Conservation (phyloP, 345 rosid genomes). For the Eucalyptus pauciflora region DNA sequence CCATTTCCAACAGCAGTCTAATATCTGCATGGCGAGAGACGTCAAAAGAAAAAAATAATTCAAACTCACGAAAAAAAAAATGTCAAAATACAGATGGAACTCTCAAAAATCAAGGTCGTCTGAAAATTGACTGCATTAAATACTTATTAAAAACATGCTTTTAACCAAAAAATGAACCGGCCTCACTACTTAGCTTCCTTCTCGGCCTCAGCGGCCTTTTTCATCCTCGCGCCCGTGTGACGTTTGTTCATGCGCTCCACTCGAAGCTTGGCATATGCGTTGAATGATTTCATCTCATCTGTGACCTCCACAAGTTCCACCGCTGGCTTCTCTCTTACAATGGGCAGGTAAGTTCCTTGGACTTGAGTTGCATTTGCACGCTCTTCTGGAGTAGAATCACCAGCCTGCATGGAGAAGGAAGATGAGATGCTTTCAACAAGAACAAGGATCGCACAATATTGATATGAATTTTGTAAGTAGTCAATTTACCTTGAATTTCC, state of each 20-base stretch:
- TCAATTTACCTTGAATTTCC: conserved; percentile 46
- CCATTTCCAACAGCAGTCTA: no score
- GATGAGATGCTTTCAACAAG: neutral
- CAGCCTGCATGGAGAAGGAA: conserved; percentile 36
- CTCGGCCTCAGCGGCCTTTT: conserved; percentile 11
- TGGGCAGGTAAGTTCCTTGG: conserved; percentile 55
- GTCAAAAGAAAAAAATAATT: no score
- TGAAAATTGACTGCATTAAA: no score
- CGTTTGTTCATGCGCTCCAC: conserved; percentile 47
- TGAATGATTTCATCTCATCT: conserved; percentile 9
- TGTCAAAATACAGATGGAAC: no score
- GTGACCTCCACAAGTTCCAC: conserved; percentile 75
- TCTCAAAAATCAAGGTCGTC: no score
- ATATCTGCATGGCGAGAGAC: no score
- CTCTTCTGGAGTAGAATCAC: conserved; percentile 79
- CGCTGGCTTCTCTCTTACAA: conserved; percentile 34
- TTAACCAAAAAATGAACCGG: neutral
- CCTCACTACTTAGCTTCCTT: conserved; percentile 64
- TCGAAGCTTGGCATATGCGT: conserved; percentile 71
- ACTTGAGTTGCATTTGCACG: conserved; percentile 65
- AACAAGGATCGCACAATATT: neutral
- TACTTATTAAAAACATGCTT: neutral
- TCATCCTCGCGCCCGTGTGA: conserved; percentile 50
- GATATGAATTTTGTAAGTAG: neutral
- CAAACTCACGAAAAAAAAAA: no score